Evolutionary conservation across 2,329 filamentous ascomycete species (phyloP).

Genomic region (Trichoderma guizhouense): DNA sequence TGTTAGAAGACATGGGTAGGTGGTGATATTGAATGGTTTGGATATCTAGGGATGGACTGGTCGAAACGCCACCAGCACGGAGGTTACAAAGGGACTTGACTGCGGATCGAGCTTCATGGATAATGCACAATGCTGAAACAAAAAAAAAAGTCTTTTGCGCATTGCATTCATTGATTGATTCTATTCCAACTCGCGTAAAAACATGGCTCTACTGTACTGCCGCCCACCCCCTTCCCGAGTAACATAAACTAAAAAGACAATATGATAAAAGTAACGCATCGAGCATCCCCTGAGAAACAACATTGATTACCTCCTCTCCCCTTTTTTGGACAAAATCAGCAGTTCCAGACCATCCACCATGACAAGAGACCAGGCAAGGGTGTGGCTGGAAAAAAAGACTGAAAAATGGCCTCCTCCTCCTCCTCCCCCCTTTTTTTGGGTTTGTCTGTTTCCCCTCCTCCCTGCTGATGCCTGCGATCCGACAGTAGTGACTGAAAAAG

Average conservation of each 20-base stretch:
- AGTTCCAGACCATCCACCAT: background rate
- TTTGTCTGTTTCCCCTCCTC: background rate
- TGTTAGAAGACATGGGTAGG: background rate
- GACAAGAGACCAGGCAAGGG: background rate
- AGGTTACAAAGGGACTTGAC: background rate
- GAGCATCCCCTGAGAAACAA: background rate
- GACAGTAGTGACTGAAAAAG: background rate
- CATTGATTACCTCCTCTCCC: background rate
- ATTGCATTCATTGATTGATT: constrained; percentile 15
- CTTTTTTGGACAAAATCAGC: background rate
- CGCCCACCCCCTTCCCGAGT: background rate
- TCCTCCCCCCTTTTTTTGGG: background rate
- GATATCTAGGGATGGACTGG: background rate
- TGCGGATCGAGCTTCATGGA: background rate
- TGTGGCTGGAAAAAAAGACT: background rate
- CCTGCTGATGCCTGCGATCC: background rate
- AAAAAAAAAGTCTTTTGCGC: background rate
- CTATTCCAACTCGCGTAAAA: constrained; percentile 14
- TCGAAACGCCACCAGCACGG: background rate
- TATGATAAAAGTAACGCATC: background rate
- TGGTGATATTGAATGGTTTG: background rate
- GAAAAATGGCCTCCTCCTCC: background rate
- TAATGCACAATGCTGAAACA: background rate
- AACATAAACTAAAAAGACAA: constrained; percentile 10
- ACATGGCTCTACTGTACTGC: background rate